Evolutionary conservation across 129 eudicot genomes (phyloP), one percentile per base, ranked within the genome.

Genomic region (Centella asiatica): DNA sequence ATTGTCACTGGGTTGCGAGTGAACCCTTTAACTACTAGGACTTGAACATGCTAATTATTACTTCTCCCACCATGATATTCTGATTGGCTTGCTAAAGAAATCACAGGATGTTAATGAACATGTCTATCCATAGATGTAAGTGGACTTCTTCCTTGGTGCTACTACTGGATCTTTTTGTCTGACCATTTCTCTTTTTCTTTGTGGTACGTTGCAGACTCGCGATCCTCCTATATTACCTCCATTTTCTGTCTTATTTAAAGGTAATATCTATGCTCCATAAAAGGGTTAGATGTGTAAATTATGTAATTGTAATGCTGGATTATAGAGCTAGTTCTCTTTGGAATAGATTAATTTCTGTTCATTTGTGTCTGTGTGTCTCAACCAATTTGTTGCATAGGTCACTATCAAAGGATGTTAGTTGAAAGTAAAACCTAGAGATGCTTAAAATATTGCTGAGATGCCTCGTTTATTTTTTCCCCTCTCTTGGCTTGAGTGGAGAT

Each of bases 151-250:
- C 27, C 23, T 12, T 15, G 44, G 27, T n/a, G 4, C n/a, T 32
- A 32, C n/a, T 56, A 25, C 62, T 18, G n/a, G 27, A 36, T 59
- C 63, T 44, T 63, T 47, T 29, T 58, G 13, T 33, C 57, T 74
- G 29, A 15, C 13, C 23, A 29, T 49, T 44, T 32, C 13, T 44
- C 46, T 31, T 46, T 20, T 19, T 24, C 22, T 4, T 62, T 63
- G 12, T 73, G 66, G 27, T 47, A 42, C 54, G 40, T 61, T 76
- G 69, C 88, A 85, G 95, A 81, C 80, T 44, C 81, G 89, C 54
- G 57, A 76, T 14, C 80, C 88, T 52, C 95, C 86, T 33, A 79
- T 85, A 61, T 75, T 85, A 27, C 95, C 95, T 68, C 86, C 95
- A 71, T 79, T 85, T 76, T 76, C 89, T 68, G 89, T 72, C 23